Evolutionary conservation across 371 early-diverging fungal genomes (phyloP), one percentile per base, ranked within the genome.

Genomic region (Mucor indicus): DNA sequence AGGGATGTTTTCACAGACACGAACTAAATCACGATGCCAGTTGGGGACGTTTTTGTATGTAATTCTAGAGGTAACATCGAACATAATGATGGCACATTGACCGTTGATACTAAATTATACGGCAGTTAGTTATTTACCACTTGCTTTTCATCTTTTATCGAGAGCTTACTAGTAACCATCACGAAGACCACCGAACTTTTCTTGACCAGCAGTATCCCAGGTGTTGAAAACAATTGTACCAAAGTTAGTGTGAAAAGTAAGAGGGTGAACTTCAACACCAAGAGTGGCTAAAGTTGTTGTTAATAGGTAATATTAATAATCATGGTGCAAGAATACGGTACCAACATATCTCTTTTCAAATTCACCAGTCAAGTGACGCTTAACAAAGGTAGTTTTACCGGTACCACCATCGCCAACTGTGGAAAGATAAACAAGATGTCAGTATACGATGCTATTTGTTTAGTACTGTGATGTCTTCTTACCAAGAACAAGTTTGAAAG

Each of bases 1-100:
- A 32, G 99, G 99, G 72, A 99, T 95, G 85, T 95, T 96, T 72
- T 99, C 98, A 77, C 98, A 98, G 44, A 96, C 98, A 64, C 98
- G 92, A 62, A 96, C 93, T 32, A 98, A 84, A 76, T 98, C 98
- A 77, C 96, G 91, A 73, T 99, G 98, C 99, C 99, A 99, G 90
- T 96, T 98, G 62, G 98, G 98, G 21, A 99, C 98, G 86, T 98
- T 99, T 87, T 98, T 97, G 85, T 98, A 98, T 57, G 99, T 99
- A 62, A 99, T 98, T 65, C 99, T 87, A 50, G 98, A 95, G 44
- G 99, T 99, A 41, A 99, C 98, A 76, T 99, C 99, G 69, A 99
- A 99, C 96, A 99, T 98, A 83, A 99, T 99, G 72, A 99, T 98
- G 54, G 94, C 99, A 73, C 99, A 99, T 75, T 99, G 93, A 61